Evolutionary conservation across 2,329 filamentous ascomycete species (phyloP), one percentile per base, ranked within the genome.

Genomic region (Aspergillus quadricinctus): DNA sequence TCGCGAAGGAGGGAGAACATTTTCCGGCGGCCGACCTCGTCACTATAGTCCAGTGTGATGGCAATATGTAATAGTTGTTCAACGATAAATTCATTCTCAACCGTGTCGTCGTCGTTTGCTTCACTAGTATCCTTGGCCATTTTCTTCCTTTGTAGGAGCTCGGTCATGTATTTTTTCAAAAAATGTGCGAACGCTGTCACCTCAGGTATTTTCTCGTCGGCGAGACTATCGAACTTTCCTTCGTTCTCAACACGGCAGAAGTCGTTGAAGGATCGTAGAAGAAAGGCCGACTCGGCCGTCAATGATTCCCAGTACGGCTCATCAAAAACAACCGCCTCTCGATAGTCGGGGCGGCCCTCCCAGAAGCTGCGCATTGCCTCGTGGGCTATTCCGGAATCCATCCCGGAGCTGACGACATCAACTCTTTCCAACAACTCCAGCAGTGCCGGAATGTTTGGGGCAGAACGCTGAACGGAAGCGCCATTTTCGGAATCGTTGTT

Each of bases 311-410:
- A 79, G 60, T 77, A 80, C 1, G 70, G 66, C 53, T 78, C 73
- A 55, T 79, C 72, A 61, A 80, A 75, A 49, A 73, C 55, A 55
- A 81, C 63, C 1, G 71, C 72, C 52, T 79, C 75, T 6, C 76
- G 71, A 57, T 80, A 80, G 60, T 80, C 78, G 1, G 90, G 89
- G 19, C 94, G 86, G 4, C 92, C 90, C 63, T 94, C 89, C 94
- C 94, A 99, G 74, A 99, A 97, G 49, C 91, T 90, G 59, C 85
- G 88, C 92, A 99, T 97, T 0, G 94, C 94, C 69, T 97, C 90
- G 8, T 95, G 82, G 1, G 91, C 93, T 57, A 97, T 90, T 5
- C 94, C 95, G 54, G 88, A 90, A 70, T 97, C 92, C 21, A 89
- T 85, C 1, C 92, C 92, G 4, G 92, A 93, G 70, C 94, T 94